Percentiles rank a stretch among this genome's conserved stretches.
Conservation (phyloP, 1,284 basidiomycete genomes). For the Cryptococcus sp. region DNA sequence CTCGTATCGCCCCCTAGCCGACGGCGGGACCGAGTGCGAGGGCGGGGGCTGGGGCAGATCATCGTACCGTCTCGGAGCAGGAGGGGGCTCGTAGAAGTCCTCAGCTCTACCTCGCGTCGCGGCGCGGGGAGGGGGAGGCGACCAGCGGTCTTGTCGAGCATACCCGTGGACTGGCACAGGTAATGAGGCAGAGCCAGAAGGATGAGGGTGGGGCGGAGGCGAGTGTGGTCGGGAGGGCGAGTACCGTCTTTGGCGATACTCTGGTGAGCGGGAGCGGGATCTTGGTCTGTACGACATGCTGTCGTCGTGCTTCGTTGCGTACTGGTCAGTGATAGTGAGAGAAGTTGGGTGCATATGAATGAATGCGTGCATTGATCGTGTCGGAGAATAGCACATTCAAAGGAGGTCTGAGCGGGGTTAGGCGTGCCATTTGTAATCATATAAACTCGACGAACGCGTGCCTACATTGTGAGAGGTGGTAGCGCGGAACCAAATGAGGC, state of each 20-base stretch:
- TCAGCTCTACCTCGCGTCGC: background rate
- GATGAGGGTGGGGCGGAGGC: slow-evolving; percentile 1
- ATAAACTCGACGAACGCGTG: too few species aligned
- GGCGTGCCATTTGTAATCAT: background rate
- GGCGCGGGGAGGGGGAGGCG: slow-evolving; percentile 17
- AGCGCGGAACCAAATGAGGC: background rate
- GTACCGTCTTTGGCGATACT: slow-evolving; percentile 26
- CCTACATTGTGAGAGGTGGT: too few species aligned
- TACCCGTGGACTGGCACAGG: background rate
- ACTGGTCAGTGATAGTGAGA: too few species aligned
- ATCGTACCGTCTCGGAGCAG: slow-evolving; percentile 17
- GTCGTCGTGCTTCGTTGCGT: background rate
- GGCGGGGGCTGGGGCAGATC: slow-evolving; percentile 10
- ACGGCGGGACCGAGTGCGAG: background rate
- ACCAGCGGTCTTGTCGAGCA: slow-evolving; percentile 8
- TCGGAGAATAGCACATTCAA: background rate
- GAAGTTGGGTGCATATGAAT: too few species aligned
- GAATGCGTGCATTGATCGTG: slow-evolving; percentile 7
- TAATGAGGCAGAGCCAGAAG: too few species aligned
- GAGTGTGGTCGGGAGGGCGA: slow-evolving; percentile 36
- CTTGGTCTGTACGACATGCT: slow-evolving; percentile 16
- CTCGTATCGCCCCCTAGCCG: background rate
- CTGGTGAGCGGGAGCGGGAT: slow-evolving; percentile 23
- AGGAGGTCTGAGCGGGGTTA: background rate
- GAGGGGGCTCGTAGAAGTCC: background rate